Evolutionary conservation across 2,329 filamentous ascomycete genomes (phyloP).

Genomic region (Calonectria leucothoes): DNA sequence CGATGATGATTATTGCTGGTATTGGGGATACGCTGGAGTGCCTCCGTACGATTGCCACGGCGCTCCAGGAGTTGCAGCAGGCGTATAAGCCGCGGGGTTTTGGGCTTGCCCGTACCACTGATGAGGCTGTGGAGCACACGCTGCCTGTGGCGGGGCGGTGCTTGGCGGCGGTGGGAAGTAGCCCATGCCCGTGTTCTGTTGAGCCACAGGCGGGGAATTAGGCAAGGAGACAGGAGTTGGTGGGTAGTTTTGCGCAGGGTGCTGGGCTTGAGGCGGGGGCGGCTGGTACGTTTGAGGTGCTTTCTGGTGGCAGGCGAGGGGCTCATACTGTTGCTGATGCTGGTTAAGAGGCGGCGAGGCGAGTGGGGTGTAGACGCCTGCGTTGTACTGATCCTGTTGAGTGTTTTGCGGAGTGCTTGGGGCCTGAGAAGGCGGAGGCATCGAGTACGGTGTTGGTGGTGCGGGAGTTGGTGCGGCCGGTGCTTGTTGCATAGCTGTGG

Average conservation of each 20-base stretch:
- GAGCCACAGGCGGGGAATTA: constrained; percentile 1
- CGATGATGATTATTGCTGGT: background rate
- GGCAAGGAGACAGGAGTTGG: constrained; percentile 21
- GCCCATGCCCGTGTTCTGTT: background rate
- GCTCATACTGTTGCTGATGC: background rate
- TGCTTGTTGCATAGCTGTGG: background rate
- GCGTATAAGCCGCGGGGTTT: background rate
- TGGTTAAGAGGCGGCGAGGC: background rate
- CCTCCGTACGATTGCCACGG: background rate
- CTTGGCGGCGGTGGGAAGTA: constrained; percentile 8
- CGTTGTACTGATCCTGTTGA: background rate
- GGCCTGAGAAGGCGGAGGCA: background rate
- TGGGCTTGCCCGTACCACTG: background rate
- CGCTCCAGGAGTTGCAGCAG: background rate
- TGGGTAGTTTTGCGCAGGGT: background rate
- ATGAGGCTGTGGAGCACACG: background rate
- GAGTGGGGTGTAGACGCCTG: background rate
- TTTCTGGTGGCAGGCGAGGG: background rate
- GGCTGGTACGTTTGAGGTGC: background rate
- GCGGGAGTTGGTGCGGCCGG: background rate
- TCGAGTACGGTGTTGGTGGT: constrained; percentile 7
- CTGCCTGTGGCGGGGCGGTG: background rate
- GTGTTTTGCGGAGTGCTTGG: constrained; percentile 2
- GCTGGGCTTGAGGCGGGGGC: background rate
- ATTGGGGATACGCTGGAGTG: background rate